A percentile compares a stretch with the other conserved stretches of the same genome.
These are phyloP conservation scores for Nemania serpens DNA, from an alignment of 2,329 filamentous ascomycete genomes.

Conservation along the genomic window DNA sequence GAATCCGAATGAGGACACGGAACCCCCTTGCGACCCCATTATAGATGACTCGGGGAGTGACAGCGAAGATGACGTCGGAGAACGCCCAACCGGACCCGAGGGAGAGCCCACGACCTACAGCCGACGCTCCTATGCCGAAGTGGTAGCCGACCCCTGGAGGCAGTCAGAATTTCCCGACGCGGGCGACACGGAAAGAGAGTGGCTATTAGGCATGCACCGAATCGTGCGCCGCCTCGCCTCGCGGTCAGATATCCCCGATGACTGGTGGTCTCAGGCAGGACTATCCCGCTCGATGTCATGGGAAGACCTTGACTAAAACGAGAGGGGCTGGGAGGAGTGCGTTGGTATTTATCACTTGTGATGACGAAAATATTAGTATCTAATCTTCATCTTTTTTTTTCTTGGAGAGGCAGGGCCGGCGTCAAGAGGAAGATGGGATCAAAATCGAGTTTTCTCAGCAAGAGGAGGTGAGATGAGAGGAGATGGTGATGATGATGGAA, in stretches of 20 bases:
- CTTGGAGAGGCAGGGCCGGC: constrained; percentile 3
- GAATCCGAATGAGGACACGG: constrained; percentile 46
- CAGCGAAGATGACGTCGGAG: constrained; percentile 50
- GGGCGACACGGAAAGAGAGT: constrained; percentile 38
- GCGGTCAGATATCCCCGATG: constrained; percentile 77
- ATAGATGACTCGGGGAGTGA: constrained; percentile 62
- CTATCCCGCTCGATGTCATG: constrained; percentile 62
- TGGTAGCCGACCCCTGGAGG: constrained; percentile 33
- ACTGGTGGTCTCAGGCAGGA: constrained; percentile 78
- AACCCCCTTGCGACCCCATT: constrained; percentile 56
- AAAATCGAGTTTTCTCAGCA: neutral
- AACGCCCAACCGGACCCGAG: constrained; percentile 8
- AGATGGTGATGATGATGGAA: neutral
- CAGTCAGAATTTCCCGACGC: constrained; percentile 21
- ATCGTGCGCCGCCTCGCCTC: constrained; percentile 73
- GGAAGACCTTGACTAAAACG: constrained; percentile 39
- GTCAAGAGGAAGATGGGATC: neutral
- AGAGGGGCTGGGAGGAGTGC: too few relatives aligned
- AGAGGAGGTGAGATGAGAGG: too few relatives aligned
- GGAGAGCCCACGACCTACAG: constrained; percentile 20
- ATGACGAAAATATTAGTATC: neutral
- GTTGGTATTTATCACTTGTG: neutral
- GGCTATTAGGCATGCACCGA: constrained; percentile 68
- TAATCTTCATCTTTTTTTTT: neutral
- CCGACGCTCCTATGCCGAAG: constrained; percentile 48